Evolutionary conservation across 495 filamentous ascomycete genomes (phyloP), one percentile per base, ranked within the genome.

Genomic region (Penicillium canariense): DNA sequence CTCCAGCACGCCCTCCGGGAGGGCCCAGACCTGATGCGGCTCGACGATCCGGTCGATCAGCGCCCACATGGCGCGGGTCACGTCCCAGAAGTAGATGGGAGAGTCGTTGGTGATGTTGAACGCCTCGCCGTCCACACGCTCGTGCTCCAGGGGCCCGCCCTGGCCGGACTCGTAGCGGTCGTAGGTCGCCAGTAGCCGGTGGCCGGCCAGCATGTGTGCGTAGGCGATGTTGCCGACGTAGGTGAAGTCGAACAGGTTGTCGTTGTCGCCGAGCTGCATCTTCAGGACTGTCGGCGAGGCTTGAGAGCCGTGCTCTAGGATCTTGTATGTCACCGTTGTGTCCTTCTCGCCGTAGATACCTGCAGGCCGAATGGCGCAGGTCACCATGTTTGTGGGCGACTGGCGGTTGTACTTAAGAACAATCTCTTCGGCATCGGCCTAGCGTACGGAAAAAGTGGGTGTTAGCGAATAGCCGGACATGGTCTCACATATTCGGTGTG

Each of bases 1-100:
- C 45, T 86, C 65, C 12, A 88, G 83, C 8, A 90, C 52, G 32
- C 80, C 80, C 51, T 84, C 79, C 6, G 83, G 77, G 49, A 97
- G 77, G 4, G 77, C 74, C 84, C 86, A 88, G 17, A 91, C 84
- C 67, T 87, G 68, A 23, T 84, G 66, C n/a, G 84, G 80, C 42
- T 86, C 81, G 36, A 82, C 75, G 30, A 77, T 69, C n/a, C 80
- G 81, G 32, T 85, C 84, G 11, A 83, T 84, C n/a, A 84, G 76
- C 5, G 77, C 80, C 91, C 91, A 97, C 27, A 93, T 80, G 34
- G 82, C 79, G 34, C 89, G 85, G 31, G 85, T 81, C 62, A 93
- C 87, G 66, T 98, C 95, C 93, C 93, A 98, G 79, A 98, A 98
- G 66, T 96, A 96, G 20, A 96, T 77, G 0, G 94, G 94, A 49